Conservation (phyloP, 495 filamentous ascomycete genomes). For the Talaromyces ruber region DNA sequence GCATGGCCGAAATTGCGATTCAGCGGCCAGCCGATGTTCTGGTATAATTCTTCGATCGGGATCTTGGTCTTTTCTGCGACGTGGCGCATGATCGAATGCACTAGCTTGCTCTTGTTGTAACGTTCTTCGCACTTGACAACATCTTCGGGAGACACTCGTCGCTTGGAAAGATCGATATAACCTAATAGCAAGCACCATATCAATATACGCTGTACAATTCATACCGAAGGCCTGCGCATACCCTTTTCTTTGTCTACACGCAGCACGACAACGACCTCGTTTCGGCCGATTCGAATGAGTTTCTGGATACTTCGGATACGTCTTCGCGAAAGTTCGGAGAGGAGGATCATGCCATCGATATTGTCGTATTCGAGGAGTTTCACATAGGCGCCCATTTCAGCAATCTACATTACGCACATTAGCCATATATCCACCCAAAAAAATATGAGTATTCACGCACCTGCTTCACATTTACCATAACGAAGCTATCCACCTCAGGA, state of each 20-base stretch:
- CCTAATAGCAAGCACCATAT: slow-evolving; percentile 37
- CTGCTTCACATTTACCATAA: slow-evolving; percentile 98
- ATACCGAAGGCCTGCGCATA: slow-evolving; percentile 19
- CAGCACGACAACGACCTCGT: slow-evolving; percentile 96
- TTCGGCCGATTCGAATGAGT: slow-evolving; percentile 92
- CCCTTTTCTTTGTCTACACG: slow-evolving; percentile 99
- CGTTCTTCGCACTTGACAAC: slow-evolving; percentile 96
- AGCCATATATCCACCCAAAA: slow-evolving; percentile 2
- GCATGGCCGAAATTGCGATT: slow-evolving; percentile 96
- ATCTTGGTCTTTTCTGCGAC: slow-evolving; percentile 94
- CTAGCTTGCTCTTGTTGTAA: slow-evolving; percentile 99
- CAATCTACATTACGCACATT: slow-evolving; percentile 53
- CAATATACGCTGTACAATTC: slow-evolving; percentile 11
- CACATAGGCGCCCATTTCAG: slow-evolving; percentile 99
- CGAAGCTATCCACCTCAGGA: slow-evolving; percentile 97
- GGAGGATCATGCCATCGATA: slow-evolving; percentile 99
- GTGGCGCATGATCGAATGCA: slow-evolving; percentile 95
- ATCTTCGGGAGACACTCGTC: slow-evolving; percentile 93
- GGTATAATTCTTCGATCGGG: slow-evolving; percentile 87
- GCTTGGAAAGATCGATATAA: slow-evolving; percentile 98
- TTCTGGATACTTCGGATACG: slow-evolving; percentile 98
- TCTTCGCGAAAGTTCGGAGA: slow-evolving; percentile 90
- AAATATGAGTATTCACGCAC: slow-evolving; percentile 32
- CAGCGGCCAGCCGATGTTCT: slow-evolving; percentile 91
- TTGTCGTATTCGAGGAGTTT: slow-evolving; percentile 99